Percentiles rank a stretch among this genome's conserved stretches.
Evolutionary conservation across 371 early-diverging fungal genomes (phyloP).

Genomic region (Sporodiniella umbellata): DNA sequence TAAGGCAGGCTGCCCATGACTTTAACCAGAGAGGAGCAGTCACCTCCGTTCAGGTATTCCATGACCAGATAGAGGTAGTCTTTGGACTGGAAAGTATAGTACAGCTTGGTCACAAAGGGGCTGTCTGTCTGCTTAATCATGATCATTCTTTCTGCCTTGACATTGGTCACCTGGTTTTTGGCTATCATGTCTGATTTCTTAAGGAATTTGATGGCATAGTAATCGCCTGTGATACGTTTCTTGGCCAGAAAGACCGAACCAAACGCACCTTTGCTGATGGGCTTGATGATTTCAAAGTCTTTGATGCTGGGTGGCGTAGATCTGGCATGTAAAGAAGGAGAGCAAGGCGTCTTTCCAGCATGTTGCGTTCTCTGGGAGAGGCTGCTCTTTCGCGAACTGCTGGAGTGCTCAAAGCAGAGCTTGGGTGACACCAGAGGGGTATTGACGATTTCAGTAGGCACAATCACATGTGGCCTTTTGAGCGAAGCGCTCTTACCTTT

Average conservation of each 20-base stretch:
- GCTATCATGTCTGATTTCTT: slow-evolving; percentile 90
- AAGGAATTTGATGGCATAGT: slow-evolving; percentile 90
- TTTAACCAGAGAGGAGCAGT: slow-evolving; percentile 91
- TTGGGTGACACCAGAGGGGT: slow-evolving; percentile 33
- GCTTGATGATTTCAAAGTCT: slow-evolving; percentile 91
- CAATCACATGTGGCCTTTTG: too few species aligned
- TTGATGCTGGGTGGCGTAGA: slow-evolving; percentile 65
- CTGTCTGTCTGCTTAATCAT: slow-evolving; percentile 84
- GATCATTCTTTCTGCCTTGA: slow-evolving; percentile 87
- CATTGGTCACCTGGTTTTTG: slow-evolving; percentile 89
- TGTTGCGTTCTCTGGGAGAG: slow-evolving; percentile 8
- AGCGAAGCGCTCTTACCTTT: too few species aligned
- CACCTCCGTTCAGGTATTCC: slow-evolving; percentile 98
- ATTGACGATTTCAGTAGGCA: slow-evolving; percentile 34
- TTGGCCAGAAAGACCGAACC: slow-evolving; percentile 88
- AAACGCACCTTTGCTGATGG: slow-evolving; percentile 91
- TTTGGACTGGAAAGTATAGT: slow-evolving; percentile 90
- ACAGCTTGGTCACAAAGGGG: slow-evolving; percentile 93
- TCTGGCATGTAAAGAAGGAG: slow-evolving; percentile 49
- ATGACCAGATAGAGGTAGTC: slow-evolving; percentile 92
- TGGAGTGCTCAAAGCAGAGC: slow-evolving; percentile 12
- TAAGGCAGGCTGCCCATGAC: slow-evolving; percentile 79
- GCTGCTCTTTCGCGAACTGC: slow-evolving; percentile 7
- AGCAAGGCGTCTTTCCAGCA: slow-evolving; percentile 31
- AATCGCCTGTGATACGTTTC: slow-evolving; percentile 82